phyloP scores from a whole-genome alignment of 345 rosid genomes.

The Moringa oleifera region DNA sequence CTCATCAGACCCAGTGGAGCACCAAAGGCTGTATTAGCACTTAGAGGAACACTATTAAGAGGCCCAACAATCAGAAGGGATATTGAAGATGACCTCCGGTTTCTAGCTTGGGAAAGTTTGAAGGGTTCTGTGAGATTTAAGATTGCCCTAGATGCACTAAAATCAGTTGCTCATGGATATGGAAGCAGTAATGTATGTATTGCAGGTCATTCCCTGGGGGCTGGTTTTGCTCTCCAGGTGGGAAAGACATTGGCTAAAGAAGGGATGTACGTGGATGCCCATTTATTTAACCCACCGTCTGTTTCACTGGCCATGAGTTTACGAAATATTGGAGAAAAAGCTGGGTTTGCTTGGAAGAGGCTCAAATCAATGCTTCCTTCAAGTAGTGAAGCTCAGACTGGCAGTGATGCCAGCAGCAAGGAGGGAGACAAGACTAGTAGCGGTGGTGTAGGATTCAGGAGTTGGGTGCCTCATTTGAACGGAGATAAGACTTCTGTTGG shows the following conservation, averaged over 20 bases:
- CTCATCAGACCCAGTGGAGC: conserved; percentile 90
- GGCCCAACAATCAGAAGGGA: conserved; percentile 78
- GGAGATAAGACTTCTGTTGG: conserved; percentile 37
- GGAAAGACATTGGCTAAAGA: conserved; percentile 93
- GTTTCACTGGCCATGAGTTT: conserved; percentile 87
- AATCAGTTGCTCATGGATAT: conserved; percentile 54
- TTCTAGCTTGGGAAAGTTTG: conserved; percentile 92
- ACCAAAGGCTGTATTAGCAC: conserved; percentile 73
- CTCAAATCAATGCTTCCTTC: conserved; percentile 79
- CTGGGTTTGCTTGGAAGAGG: conserved; percentile 69
- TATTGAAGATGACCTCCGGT: conserved; percentile 88
- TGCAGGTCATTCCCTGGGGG: conserved; percentile 94
- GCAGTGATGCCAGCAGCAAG: background rate
- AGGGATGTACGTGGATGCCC: conserved; percentile 73
- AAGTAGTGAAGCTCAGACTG: conserved; percentile 14
- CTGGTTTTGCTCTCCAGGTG: conserved; percentile 91
- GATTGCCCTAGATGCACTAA: conserved; percentile 57
- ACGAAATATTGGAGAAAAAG: conserved; percentile 81
- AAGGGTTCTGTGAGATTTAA: conserved; percentile 87
- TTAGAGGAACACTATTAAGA: conserved; percentile 84
- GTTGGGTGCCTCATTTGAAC: conserved; percentile 50
- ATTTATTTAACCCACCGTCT: conserved; percentile 93
- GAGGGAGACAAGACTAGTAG: conserved; percentile 20
- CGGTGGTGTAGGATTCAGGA: conserved; percentile 50
- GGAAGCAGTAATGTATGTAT: conserved; percentile 80